A percentile compares a stretch with the other conserved stretches of the same genome.
These are phyloP conservation scores for Hordeum pubiflorum DNA, from an alignment of 202 grass and related monocot genomes.

Conservation along the genomic window DNA sequence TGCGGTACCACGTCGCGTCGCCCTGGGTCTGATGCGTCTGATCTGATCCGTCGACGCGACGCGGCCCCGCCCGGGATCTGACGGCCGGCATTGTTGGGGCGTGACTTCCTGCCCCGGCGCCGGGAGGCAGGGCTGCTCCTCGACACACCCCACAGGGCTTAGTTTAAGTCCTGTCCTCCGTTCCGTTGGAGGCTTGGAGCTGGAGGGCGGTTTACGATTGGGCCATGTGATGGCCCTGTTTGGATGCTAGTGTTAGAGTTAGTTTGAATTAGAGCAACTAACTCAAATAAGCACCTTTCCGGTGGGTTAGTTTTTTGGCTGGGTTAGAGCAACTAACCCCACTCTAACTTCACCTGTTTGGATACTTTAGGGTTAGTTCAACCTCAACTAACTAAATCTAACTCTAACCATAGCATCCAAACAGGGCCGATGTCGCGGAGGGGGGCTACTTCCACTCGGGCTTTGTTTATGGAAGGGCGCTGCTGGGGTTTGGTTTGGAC, in stretches of 20 bases:
- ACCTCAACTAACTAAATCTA: too few relatives aligned
- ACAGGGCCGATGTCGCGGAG: not conserved
- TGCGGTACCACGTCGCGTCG: not conserved
- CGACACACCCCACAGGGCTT: not conserved
- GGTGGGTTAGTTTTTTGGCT: too few relatives aligned
- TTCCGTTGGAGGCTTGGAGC: not conserved
- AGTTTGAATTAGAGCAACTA: too few relatives aligned
- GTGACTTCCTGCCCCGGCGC: constrained; percentile 37
- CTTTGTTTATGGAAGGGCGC: constrained; percentile 18
- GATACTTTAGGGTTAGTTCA: too few relatives aligned
- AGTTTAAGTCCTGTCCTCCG: not conserved
- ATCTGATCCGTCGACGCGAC: not conserved
- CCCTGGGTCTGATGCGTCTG: too few relatives aligned
- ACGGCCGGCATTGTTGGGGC: not conserved
- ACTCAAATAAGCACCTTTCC: too few relatives aligned
- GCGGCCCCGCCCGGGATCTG: not conserved
- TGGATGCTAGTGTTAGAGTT: too few relatives aligned
- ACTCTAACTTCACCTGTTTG: too few relatives aligned
- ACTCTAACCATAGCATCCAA: too few relatives aligned
- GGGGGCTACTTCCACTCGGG: not conserved
- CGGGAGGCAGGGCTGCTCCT: constrained; percentile 28
- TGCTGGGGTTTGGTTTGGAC: constrained; percentile 13
- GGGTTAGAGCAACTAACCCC: too few relatives aligned
- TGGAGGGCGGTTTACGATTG: not conserved
- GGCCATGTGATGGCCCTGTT: constrained; percentile 10